Evolutionary conservation across 2,329 filamentous ascomycete species (phyloP).

Genomic region (Pseudogymnoascus sp.): DNA sequence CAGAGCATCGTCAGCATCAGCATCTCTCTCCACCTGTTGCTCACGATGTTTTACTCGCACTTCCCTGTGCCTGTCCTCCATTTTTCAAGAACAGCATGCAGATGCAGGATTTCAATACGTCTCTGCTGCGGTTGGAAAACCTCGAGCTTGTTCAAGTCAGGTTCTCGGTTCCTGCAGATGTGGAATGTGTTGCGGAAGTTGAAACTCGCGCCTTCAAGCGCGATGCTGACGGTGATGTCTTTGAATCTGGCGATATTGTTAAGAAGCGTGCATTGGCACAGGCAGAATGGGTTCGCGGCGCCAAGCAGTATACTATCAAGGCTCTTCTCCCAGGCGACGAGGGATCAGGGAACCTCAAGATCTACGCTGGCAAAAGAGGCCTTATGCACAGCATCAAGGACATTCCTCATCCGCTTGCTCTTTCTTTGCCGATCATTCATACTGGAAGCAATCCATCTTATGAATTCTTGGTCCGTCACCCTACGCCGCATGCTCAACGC

Average conservation of each 20-base stretch:
- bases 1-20: conserved; percentile 78
- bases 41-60: conserved; percentile 74
- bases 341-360: conserved; percentile 75
- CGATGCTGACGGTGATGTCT: conserved; percentile 83
- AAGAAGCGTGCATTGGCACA: conserved; percentile 84
- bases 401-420: conserved; percentile 84
- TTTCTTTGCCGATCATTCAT: conserved; percentile 84
- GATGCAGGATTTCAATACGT: conserved; percentile 86
- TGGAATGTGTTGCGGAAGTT: conserved; percentile 88
- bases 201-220: conserved; percentile 73
- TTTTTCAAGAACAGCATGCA: conserved; percentile 79
- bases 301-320: conserved; percentile 90
- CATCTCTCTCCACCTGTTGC: conserved; percentile 85
- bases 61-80: conserved; percentile 77
- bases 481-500: conserved; percentile 92
- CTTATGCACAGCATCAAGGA: conserved; percentile 97
- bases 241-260: conserved; percentile 82
- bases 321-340: conserved; percentile 87
- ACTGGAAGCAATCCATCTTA: conserved; percentile 89
- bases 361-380: conserved; percentile 90
- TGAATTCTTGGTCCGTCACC: conserved; percentile 86
- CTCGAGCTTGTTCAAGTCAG: conserved; percentile 89
- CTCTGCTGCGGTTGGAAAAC: conserved; percentile 75
- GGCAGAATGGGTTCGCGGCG: conserved; percentile 79
- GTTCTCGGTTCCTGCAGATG: conserved; percentile 77